Evolutionary conservation across 495 filamentous ascomycete species (phyloP), one percentile per base, ranked within the genome.

Genomic region (Aspergillus homomorphus): DNA sequence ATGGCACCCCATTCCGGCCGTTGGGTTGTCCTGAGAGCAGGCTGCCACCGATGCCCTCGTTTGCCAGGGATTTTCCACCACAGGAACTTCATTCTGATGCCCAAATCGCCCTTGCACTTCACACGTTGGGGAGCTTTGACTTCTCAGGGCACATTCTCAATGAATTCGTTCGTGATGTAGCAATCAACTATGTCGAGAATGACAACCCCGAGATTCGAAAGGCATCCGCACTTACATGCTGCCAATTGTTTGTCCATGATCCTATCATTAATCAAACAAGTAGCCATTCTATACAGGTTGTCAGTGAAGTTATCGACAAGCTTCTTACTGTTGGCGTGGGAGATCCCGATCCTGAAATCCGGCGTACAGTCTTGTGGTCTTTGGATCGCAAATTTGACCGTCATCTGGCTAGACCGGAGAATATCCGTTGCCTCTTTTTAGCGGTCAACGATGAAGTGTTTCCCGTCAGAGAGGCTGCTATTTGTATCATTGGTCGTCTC

Each of bases 261-360:
- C 95, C 95, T 0, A 97, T 98, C 64, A 92, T 97, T 62, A 91
- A 96, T 66, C 94, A 99, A 66, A 98, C 93, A 5, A 98, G 94
- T 67, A 87, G 89, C 55, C 94, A 99, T 68, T 92, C 94, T 0
- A 89, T 97, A 15, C 91, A 96, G 70, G 93, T 98, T 26, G 94
- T 99, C 52, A 89, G 91, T 58, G 93, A 98, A 71, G 94, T 99
- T 43, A 96, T 99, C 63, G 91, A 96, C 69, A 96, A 91, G 67
- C 82, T 99, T 2, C 79, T 99, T 59, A 96, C 91, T 2, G 91
- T 98, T 22, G 93, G 92, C 51, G 89, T 98, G 26, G 92, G 92
- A 8, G 94, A 99, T 70, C 83, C 90, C 21, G 89, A 96, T 59
- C 80, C 92, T 14, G 87, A 89, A 57, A 99, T 99, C 58, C 86